A percentile compares a stretch with the other conserved stretches of the same genome.
phyloP scores from a whole-genome alignment of 2,329 filamentous ascomycete genomes.

The Scytalidium sp. region DNA sequence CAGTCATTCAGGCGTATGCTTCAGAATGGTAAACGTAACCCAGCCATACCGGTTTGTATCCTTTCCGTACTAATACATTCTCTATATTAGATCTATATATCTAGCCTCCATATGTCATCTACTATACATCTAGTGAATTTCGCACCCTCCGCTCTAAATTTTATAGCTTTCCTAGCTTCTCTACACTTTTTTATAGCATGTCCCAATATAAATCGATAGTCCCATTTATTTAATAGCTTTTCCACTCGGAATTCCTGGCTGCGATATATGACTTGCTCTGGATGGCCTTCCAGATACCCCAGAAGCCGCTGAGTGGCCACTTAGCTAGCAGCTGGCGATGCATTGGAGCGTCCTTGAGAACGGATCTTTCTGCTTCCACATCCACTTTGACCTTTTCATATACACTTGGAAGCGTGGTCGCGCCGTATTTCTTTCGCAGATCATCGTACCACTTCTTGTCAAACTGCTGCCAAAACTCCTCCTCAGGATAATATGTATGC shows the following conservation, averaged over 20 bases:
- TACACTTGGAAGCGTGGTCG: slow-evolving; percentile 62
- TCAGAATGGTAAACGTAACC: no score
- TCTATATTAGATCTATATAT: no score
- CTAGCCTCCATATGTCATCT: no score
- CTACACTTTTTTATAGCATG: no score
- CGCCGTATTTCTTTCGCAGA: slow-evolving; percentile 61
- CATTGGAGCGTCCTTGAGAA: slow-evolving; percentile 35
- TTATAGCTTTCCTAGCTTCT: no score
- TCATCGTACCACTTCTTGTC: slow-evolving; percentile 55
- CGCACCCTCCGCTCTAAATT: no score
- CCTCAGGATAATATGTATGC: slow-evolving; percentile 74
- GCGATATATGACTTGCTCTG: slow-evolving; percentile 38
- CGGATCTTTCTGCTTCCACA: slow-evolving; percentile 38
- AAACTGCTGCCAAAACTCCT: slow-evolving; percentile 66
- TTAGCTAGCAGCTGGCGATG: slow-evolving; percentile 42
- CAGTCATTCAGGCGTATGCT: no score
- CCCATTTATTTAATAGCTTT: slow-evolving; percentile 2
- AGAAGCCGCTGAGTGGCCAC: slow-evolving; percentile 57
- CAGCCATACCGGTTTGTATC: no score
- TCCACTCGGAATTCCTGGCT: slow-evolving; percentile 23
- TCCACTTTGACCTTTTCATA: slow-evolving; percentile 68
- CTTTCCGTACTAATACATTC: no score
- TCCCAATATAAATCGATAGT: neutral
- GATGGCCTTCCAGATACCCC: slow-evolving; percentile 58
- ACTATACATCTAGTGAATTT: no score